Percentiles rank a stretch among this genome's conserved stretches.
Conservation (phyloP, 2,329 filamentous ascomycete genomes). For the Penicillium sp. region DNA sequence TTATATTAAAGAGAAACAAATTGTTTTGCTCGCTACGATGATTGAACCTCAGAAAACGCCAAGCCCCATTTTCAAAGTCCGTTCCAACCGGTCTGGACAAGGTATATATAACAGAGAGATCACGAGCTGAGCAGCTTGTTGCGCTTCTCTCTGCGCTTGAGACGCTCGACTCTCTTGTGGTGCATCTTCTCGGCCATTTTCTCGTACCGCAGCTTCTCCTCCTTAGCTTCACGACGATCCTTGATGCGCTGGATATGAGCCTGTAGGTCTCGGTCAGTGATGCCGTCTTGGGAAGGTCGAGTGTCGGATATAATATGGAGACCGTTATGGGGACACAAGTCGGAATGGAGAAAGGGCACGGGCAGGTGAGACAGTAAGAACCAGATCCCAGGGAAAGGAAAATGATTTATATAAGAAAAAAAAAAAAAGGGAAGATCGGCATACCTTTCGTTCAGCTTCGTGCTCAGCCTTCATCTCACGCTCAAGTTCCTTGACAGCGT, state of each 20-base stretch:
- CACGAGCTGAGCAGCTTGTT: conserved; percentile 56
- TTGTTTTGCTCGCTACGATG: conserved; percentile 11
- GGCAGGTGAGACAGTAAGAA: neutral
- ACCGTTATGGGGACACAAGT: neutral
- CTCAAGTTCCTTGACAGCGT: conserved; percentile 86
- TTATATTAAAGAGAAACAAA: conserved; percentile 7
- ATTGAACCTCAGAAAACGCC: conserved; percentile 15
- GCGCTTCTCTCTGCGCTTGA: conserved; percentile 95
- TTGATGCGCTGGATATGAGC: conserved; percentile 76
- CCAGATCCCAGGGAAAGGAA: neutral
- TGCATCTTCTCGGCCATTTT: conserved; percentile 99
- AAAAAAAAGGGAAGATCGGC: conserved; percentile 22
- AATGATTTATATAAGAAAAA: neutral
- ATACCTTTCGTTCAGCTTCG: conserved; percentile 80
- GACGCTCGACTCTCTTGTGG: conserved; percentile 84
- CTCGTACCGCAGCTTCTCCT: conserved; percentile 88
- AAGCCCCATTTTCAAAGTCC: conserved; percentile 11
- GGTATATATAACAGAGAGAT: conserved; percentile 10
- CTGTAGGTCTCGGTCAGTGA: conserved; percentile 46
- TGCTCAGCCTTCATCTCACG: conserved; percentile 96
- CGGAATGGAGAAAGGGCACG: neutral
- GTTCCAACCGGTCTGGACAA: conserved; percentile 2
- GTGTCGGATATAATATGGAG: neutral
- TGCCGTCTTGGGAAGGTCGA: conserved; percentile 5
- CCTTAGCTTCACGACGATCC: conserved; percentile 83